Evolutionary conservation across 305 asterid species (phyloP).

Genomic region (Petunia hybrid): DNA sequence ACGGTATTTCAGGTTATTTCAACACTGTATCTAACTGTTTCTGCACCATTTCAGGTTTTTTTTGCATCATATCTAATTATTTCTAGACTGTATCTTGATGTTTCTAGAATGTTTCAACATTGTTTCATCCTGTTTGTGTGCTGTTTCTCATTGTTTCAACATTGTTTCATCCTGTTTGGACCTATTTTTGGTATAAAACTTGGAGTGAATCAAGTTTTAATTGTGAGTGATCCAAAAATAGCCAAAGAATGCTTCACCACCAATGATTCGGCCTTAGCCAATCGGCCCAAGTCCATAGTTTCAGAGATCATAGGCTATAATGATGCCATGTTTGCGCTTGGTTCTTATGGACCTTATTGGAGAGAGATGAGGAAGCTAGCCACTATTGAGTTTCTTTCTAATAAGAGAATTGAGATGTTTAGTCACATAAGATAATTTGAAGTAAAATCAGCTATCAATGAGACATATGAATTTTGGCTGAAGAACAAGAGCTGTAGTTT

Average conservation of each 20-base stretch:
- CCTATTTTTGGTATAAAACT: slow-evolving; percentile 40
- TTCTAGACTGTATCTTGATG: too few relatives aligned
- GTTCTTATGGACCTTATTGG: slow-evolving; percentile 38
- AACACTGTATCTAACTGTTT: too few relatives aligned
- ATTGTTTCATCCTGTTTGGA: background rate
- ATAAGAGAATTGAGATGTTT: too few relatives aligned
- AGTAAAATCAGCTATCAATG: slow-evolving; percentile 11
- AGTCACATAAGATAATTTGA: slow-evolving; percentile 32
- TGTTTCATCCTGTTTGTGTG: too few relatives aligned
- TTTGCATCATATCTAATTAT: too few relatives aligned
- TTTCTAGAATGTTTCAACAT: too few relatives aligned
- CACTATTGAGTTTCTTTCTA: slow-evolving; percentile 32
- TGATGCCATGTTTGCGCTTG: slow-evolving; percentile 27
- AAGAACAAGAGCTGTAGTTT: background rate
- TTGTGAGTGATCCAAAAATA: slow-evolving; percentile 32
- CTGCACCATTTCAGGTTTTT: too few relatives aligned
- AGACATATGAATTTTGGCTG: slow-evolving; percentile 29
- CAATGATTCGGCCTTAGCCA: background rate
- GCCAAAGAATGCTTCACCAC: background rate
- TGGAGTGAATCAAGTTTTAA: slow-evolving; percentile 28
- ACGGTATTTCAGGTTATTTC: too few relatives aligned
- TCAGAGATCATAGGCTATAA: too few relatives aligned
- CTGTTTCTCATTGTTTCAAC: too few relatives aligned
- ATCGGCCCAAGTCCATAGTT: slow-evolving; percentile 23
- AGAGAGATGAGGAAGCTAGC: slow-evolving; percentile 38